phyloP scores from a whole-genome alignment of 352 stramenopile species.

The Pythium myriotylum region DNA sequence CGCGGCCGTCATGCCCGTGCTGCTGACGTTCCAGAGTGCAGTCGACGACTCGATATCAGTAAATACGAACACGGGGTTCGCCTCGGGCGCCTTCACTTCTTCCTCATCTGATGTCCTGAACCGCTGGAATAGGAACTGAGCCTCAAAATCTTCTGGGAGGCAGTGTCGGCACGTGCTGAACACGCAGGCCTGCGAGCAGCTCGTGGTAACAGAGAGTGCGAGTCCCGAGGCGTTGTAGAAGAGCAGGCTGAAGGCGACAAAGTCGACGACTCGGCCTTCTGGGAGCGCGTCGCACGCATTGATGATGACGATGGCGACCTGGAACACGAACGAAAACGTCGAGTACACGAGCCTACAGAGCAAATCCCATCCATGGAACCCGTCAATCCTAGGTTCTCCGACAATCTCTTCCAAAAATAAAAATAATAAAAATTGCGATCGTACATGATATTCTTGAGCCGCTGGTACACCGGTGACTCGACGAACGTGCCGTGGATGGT shows the following conservation, averaged over 20 bases:
- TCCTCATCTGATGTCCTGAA: not conserved
- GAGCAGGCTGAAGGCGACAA: conserved; percentile 8
- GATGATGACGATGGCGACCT: conserved; percentile 29
- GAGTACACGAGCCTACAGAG: conserved; percentile 50
- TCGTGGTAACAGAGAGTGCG: conserved; percentile 18
- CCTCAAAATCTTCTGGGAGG: conserved; percentile 22
- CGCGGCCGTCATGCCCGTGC: conserved; percentile 32
- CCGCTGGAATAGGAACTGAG: not conserved
- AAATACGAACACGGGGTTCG: conserved; percentile 38
- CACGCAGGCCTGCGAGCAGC: conserved; percentile 22
- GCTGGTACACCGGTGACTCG: conserved; percentile 19
- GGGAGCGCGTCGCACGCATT: conserved; percentile 6
- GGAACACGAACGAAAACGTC: conserved; percentile 61
- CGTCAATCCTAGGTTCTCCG: no score
- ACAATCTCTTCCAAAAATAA: no score
- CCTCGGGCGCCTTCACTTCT: conserved; percentile 5
- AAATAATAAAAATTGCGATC: not conserved
- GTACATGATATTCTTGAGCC: conserved; percentile 69
- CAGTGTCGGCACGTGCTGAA: conserved; percentile 10
- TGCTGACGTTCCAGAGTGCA: conserved; percentile 23
- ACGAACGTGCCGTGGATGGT: conserved; percentile 66
- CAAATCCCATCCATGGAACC: conserved; percentile 3
- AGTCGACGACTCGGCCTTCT: not conserved
- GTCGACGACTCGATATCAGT: conserved; percentile 28
- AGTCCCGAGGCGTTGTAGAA: conserved; percentile 11